Base-by-base conservation (phyloP, 148 eudicot species). In the Cornus suecica region DNA sequence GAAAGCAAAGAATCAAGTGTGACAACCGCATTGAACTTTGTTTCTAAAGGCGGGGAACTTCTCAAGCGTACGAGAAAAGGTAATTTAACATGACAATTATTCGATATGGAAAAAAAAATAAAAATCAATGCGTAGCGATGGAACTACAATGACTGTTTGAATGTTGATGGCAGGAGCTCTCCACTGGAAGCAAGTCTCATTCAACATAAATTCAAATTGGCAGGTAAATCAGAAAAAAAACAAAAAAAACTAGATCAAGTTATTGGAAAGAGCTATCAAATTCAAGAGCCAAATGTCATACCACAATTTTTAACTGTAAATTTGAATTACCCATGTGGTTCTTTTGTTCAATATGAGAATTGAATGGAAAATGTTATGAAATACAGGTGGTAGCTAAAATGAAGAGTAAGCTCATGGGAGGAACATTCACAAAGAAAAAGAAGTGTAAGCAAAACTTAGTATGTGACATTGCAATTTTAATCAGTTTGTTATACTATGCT, bases 381-480 rank as follows among this genome's bases (percentile, higher is more conserved):
- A 62, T 51, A 74, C 95, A 94, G 95, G 92, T 94, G 71, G 86
- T 92, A 37, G 86, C 87, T 14, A 94, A 94, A 83, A 65, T 94
- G 85, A 94, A 92, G 77, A 94, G 98, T 88, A 94, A 85, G 87
- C 95, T 92, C 76, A 89, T 94, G 78, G 98, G 86, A 78, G 97
- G 97, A 61, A 87, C 98, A 74, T 92, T 94, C 86, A 94, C 97
- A 68, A 94, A 94, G 87, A 92, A 94, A 88, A 94, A 90, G 88
- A 90, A 85, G 83, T 92, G 98, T 94, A 89, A 85, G 94, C 25
- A 76, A 77, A 42, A 64, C 4, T 61, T 14, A 37, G 42, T 77
- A 71, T 3, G 54, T 41, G 26, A 25, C 24, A 37, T 34, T 66
- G 42, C 37, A 66, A 56, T 23, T 37, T 72, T 23, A 23, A 63